These are phyloP conservation scores for Trichosporon ovoides DNA, from an alignment of 1,284 basidiomycete genomes.

Conservation along the genomic window DNA sequence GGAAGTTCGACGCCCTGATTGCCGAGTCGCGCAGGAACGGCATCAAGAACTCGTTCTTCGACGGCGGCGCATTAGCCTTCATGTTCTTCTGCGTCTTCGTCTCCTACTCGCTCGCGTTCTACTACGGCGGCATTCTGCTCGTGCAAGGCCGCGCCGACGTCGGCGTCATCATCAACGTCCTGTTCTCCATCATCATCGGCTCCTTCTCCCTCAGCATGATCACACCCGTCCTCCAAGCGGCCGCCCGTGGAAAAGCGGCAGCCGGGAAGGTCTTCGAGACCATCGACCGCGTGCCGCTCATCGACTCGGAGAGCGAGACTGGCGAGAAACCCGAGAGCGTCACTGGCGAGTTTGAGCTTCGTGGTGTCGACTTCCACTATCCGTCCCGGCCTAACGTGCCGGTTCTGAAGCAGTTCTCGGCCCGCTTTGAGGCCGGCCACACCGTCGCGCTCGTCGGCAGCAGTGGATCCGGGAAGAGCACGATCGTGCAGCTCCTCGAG, in stretches of 20 bases:
- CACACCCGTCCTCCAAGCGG: conserved; percentile 72
- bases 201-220: conserved; percentile 70
- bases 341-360: conserved; percentile 59
- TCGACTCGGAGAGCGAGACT: conserved; percentile 68
- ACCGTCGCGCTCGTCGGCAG: conserved; percentile 85
- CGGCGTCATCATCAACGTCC: conserved; percentile 67
- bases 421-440: conserved; percentile 53
- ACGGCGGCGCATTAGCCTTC: conserved; percentile 63
- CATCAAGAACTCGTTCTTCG: conserved; percentile 60
- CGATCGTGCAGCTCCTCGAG: conserved; percentile 68
- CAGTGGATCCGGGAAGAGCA: conserved; percentile 80
- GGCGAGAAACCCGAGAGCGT: conserved; percentile 70
- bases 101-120: conserved; percentile 46
- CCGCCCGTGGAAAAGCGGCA: conserved; percentile 75
- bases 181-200: conserved; percentile 79
- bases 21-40: conserved; percentile 59
- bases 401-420: conserved; percentile 65
- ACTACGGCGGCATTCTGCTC: conserved; percentile 50
- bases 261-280: conserved; percentile 90
- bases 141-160: conserved; percentile 53
- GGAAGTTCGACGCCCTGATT: conserved; percentile 66
- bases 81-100: conserved; percentile 72
- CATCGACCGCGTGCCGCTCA: conserved; percentile 73
- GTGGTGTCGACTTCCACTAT: conserved; percentile 76
- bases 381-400: conserved; percentile 79